phyloP scores from a whole-genome alignment of 106 monocot species.

The Alisma plantagoaquatica region DNA sequence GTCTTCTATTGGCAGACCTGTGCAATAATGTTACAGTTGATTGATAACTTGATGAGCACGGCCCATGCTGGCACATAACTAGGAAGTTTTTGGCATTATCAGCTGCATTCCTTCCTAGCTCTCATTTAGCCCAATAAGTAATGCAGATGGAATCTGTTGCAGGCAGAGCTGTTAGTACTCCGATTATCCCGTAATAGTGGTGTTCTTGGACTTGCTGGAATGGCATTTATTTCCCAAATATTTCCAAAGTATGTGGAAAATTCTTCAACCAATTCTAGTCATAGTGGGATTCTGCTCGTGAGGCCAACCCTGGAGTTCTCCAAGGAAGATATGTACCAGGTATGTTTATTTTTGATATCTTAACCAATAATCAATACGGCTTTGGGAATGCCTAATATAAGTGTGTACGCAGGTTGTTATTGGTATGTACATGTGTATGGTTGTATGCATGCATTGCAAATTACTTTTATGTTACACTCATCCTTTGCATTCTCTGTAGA shows the following conservation, averaged over 20 bases:
- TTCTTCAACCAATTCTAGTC: constrained; percentile 9
- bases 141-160: constrained; percentile 17
- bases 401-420: too few relatives aligned
- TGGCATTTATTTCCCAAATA: constrained; percentile 84
- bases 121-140: too few relatives aligned
- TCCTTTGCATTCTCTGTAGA: constrained; percentile 26
- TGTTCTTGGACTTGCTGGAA: constrained; percentile 93
- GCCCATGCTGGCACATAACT: too few relatives aligned
- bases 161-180: constrained; percentile 92
- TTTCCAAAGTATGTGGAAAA: constrained; percentile 29
- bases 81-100: too few relatives aligned
- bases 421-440: too few relatives aligned
- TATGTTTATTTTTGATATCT: constrained; percentile 31
- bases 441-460: too few relatives aligned
- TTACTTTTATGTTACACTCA: too few relatives aligned
- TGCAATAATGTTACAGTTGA: too few relatives aligned
- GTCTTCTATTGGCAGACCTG: constrained; percentile 49
- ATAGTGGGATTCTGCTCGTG: constrained; percentile 56
- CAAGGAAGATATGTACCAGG: constrained; percentile 88
- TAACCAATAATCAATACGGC: too few relatives aligned
- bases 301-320: constrained; percentile 84
- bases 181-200: constrained; percentile 94
- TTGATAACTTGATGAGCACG: too few relatives aligned
- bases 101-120: too few relatives aligned
- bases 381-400: too few relatives aligned